A percentile compares a stretch with the other conserved stretches of the same genome.
These are phyloP conservation scores for Fusarium incarnatum DNA, from an alignment of 2,329 filamentous ascomycete genomes.

Conservation along the genomic window DNA sequence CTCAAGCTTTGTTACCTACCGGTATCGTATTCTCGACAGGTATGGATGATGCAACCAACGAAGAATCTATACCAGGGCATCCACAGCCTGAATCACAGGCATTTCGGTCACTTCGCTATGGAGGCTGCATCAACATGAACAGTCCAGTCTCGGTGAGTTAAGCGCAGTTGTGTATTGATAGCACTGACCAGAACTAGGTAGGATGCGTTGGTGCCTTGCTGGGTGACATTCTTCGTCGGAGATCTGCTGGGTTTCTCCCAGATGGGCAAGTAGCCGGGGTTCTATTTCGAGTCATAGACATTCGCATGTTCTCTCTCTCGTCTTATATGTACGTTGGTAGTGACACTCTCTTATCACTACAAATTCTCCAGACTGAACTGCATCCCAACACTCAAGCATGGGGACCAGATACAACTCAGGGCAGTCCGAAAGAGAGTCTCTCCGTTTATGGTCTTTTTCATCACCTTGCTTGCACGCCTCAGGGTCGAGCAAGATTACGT, in stretches of 20 bases:
- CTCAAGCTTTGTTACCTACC: constrained; percentile 19
- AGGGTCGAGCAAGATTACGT: constrained; percentile 80
- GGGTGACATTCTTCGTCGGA: constrained; percentile 75
- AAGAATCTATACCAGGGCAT: constrained; percentile 52
- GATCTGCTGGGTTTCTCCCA: constrained; percentile 69
- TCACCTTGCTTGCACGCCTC: constrained; percentile 77
- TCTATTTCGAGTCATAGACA: constrained; percentile 67
- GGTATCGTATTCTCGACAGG: constrained; percentile 39
- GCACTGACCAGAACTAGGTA: constrained; percentile 59
- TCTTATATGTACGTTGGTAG: constrained; percentile 80
- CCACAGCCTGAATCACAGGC: constrained; percentile 60
- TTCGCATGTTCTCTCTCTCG: constrained; percentile 81
- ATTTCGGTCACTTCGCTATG: constrained; percentile 74
- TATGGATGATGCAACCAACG: constrained; percentile 6
- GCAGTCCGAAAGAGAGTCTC: constrained; percentile 80
- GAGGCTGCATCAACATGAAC: constrained; percentile 78
- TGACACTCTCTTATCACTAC: constrained; percentile 84
- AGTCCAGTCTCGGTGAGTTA: constrained; percentile 72
- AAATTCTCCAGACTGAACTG: constrained; percentile 84
- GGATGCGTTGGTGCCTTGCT: constrained; percentile 90
- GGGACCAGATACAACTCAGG: constrained; percentile 59
- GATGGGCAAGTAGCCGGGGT: constrained; percentile 64
- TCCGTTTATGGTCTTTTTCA: constrained; percentile 88
- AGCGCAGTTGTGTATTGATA: background rate
- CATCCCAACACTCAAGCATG: constrained; percentile 86